Percentiles rank a stretch among this genome's conserved stretches.
These are phyloP conservation scores for Neurospora discreta DNA, from an alignment of 495 filamentous ascomycete species.

Conservation along the genomic window DNA sequence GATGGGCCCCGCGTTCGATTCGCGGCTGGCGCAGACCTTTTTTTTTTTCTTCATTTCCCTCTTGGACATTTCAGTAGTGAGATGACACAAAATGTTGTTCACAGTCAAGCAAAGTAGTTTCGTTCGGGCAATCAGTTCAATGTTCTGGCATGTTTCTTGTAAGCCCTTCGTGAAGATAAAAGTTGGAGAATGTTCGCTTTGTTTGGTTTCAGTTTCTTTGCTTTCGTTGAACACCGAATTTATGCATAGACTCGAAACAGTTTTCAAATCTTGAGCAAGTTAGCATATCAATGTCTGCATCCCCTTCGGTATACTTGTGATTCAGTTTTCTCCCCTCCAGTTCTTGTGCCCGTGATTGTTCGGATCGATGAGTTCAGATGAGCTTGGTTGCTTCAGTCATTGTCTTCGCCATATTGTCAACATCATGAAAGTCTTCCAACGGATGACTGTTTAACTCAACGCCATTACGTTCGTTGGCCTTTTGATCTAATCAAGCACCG, in stretches of 20 bases:
- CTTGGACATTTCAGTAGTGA: not conserved
- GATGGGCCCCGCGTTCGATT: slow-evolving; percentile 43
- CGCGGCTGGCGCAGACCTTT: slow-evolving; percentile 32
- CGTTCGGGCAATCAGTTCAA: not conserved
- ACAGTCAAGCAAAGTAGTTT: not conserved
- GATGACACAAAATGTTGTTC: not conserved
- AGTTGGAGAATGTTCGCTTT: not conserved
- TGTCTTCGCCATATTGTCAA: not conserved
- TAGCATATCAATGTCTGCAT: not conserved
- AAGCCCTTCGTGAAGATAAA: not conserved
- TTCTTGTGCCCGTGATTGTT: not conserved
- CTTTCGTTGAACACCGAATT: not conserved
- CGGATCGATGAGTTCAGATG: not conserved
- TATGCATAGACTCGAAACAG: not conserved
- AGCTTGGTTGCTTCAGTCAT: not conserved
- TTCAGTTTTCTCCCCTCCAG: not conserved
- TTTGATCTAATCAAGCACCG: not conserved
- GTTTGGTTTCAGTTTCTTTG: not conserved
- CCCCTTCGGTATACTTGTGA: not conserved
- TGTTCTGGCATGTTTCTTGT: not conserved
- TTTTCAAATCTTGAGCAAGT: not conserved
- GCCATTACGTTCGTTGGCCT: not conserved
- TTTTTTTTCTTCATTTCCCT: not conserved
- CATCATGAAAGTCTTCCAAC: not conserved
- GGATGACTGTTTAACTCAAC: not conserved